A percentile compares a stretch with the other conserved stretches of the same genome.
Evolutionary conservation across 768 basidiomycete genomes (phyloP).

Genomic region (Termitomyces sp.): DNA sequence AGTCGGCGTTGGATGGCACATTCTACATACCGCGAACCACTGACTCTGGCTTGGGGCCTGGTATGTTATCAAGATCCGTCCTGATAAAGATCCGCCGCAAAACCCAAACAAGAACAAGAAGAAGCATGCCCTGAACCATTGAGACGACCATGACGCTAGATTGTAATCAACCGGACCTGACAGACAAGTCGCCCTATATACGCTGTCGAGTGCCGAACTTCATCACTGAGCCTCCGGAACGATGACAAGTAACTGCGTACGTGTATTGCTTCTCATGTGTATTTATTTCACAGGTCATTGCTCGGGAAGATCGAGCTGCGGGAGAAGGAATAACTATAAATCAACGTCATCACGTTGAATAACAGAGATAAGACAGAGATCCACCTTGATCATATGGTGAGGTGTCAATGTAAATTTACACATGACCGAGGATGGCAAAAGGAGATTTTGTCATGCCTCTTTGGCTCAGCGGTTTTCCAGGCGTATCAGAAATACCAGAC

Average conservation of each 20-base stretch:
- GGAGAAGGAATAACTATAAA: background rate
- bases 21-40: constrained; percentile 22
- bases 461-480: background rate
- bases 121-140: constrained; percentile 1
- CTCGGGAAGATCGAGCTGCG: background rate
- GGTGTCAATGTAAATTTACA: background rate
- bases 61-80: constrained; percentile 28
- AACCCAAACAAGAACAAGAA: constrained; percentile 9
- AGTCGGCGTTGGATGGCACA: background rate
- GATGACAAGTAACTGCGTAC: constrained; percentile 6
- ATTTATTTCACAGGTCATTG: background rate
- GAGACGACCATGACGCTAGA: constrained; percentile 1
- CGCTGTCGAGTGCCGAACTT: background rate
- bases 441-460: background rate
- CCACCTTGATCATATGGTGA: background rate
- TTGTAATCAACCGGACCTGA: background rate
- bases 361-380: background rate
- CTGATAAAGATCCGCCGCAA: constrained; percentile 14
- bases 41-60: constrained; percentile 26
- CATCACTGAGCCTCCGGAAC: background rate
- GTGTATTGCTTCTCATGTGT: background rate
- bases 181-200: background rate
- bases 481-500: background rate
- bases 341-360: background rate
- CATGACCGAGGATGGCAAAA: background rate